A percentile compares a stretch with the other conserved stretches of the same genome.
These are phyloP conservation scores for Acacia crassicarpa DNA, from an alignment of 306 rosid genomes.

Conservation along the genomic window DNA sequence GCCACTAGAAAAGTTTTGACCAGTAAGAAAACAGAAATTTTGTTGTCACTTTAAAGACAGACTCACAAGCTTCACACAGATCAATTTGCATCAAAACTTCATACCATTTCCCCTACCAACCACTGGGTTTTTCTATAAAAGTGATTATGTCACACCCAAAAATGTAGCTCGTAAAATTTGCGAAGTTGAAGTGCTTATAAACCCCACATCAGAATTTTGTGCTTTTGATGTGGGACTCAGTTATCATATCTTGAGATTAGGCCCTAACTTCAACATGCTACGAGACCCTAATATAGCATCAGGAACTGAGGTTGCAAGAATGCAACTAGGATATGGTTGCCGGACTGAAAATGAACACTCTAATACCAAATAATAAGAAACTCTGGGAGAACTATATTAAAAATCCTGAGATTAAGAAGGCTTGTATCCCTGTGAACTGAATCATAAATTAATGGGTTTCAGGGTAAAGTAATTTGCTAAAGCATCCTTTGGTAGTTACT, in stretches of 20 bases:
- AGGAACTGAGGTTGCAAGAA: background rate
- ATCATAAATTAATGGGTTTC: background rate
- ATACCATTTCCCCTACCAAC: background rate
- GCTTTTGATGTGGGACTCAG: background rate
- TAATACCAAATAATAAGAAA: background rate
- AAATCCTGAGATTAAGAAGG: background rate
- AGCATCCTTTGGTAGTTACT: background rate
- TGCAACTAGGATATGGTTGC: background rate
- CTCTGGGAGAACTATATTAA: background rate
- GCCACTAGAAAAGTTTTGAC: background rate
- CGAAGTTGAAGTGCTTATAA: too few species aligned
- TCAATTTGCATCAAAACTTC: background rate
- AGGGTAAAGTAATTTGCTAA: background rate
- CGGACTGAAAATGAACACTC: background rate
- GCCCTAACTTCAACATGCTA: background rate
- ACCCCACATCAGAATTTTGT: too few species aligned
- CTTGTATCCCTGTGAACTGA: background rate
- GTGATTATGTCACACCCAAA: background rate
- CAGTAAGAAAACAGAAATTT: background rate
- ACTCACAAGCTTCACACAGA: background rate
- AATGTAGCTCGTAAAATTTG: background rate
- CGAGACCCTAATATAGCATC: background rate
- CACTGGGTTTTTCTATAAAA: background rate
- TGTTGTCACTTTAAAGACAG: background rate
- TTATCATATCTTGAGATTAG: background rate